These are phyloP conservation scores for Avena insularis DNA, from an alignment of 176 grass and related monocot species.

Conservation along the genomic window DNA sequence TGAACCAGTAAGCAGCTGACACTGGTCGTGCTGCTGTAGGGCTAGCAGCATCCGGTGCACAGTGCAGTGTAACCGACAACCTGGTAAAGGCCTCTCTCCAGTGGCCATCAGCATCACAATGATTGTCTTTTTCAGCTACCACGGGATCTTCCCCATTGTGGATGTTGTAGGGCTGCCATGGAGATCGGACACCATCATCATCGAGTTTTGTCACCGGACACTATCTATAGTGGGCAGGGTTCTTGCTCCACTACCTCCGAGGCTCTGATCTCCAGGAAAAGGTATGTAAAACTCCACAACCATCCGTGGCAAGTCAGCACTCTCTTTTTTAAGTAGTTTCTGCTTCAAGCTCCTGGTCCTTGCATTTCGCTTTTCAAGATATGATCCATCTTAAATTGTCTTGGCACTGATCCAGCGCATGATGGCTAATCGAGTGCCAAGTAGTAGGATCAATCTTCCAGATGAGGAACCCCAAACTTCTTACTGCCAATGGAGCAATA, in stretches of 20 bases:
- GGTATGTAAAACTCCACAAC: background rate
- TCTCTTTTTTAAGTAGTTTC: background rate
- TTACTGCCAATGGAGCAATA: too few species aligned
- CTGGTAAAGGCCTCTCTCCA: background rate
- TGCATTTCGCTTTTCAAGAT: slow-evolving; percentile 7
- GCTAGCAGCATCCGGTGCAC: background rate
- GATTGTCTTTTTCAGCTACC: background rate
- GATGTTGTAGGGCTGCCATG: slow-evolving; percentile 28
- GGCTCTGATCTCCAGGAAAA: background rate
- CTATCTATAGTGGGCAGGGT: background rate
- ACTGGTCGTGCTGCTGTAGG: background rate
- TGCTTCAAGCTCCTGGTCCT: slow-evolving; percentile 15
- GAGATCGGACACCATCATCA: slow-evolving; percentile 27
- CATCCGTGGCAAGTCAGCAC: background rate
- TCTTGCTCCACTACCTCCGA: background rate
- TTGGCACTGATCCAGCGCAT: background rate
- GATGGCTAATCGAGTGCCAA: background rate
- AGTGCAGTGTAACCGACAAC: slow-evolving; percentile 35
- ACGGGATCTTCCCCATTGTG: slow-evolving; percentile 13
- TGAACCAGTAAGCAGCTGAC: slow-evolving; percentile 22
- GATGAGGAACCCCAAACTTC: background rate
- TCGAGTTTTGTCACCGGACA: background rate
- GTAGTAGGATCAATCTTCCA: background rate
- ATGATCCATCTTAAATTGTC: background rate
- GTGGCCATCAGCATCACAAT: background rate